Conservation (phyloP, 441 rosid genomes). For the Mallotus japonicus region DNA sequence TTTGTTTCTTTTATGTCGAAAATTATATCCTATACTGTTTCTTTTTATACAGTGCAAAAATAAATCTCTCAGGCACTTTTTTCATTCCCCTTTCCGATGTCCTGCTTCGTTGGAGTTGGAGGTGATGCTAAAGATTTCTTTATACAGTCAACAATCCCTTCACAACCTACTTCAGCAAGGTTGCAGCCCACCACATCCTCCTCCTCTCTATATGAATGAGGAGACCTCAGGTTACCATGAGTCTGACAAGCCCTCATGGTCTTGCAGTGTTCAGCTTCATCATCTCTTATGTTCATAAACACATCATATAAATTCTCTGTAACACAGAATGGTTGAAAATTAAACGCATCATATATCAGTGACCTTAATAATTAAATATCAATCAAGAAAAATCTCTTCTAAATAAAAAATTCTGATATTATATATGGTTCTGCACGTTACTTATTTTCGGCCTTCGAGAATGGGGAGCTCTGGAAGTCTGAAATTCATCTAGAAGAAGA, state of each 20-base stretch:
- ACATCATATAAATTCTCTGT: constrained; percentile 82
- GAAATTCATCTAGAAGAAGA: constrained; percentile 76
- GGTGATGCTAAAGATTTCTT: constrained; percentile 50
- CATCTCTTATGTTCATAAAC: constrained; percentile 86
- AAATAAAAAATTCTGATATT: no score
- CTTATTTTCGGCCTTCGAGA: constrained; percentile 91
- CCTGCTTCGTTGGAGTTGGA: constrained; percentile 19
- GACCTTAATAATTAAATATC: neutral
- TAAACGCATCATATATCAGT: neutral
- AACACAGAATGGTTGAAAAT: constrained; percentile 9
- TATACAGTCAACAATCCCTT: constrained; percentile 81
- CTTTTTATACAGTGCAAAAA: constrained; percentile 7
- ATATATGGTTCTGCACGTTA: constrained; percentile 12
- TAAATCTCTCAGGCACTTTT: no score
- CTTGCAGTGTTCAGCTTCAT: constrained; percentile 95
- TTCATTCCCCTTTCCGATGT: constrained; percentile 8
- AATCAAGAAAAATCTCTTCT: neutral
- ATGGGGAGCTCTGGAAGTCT: constrained; percentile 74
- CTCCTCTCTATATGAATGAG: constrained; percentile 60
- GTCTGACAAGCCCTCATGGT: constrained; percentile 92
- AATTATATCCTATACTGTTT: neutral
- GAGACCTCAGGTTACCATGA: constrained; percentile 78
- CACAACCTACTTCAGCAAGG: constrained; percentile 57
- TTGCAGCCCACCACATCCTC: constrained; percentile 47
- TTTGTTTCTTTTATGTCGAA: no score